Conservation (phyloP, 306 rosid species). For the Corylus americana region DNA sequence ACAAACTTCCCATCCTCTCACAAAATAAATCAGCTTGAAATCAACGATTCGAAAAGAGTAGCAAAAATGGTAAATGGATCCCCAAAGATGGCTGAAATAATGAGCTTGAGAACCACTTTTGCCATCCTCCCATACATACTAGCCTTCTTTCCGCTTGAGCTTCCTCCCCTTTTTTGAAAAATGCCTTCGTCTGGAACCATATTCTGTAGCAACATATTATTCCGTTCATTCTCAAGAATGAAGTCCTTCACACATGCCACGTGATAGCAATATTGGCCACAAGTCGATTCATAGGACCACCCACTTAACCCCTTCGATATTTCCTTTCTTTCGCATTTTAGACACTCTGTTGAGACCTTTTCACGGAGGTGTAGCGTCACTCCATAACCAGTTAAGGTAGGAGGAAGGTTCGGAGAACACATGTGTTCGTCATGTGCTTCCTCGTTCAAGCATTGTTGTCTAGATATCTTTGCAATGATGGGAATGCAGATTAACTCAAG, state of each 20-base stretch:
- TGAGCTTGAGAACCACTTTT: constrained; percentile 27
- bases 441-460: constrained; percentile 21
- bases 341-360: constrained; percentile 29
- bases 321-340: constrained; percentile 31
- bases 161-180: too few relatives aligned
- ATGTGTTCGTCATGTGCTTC: too few relatives aligned
- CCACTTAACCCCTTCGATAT: constrained; percentile 27
- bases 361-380: constrained; percentile 20
- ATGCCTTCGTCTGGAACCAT: too few relatives aligned
- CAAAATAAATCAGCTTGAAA: too few relatives aligned
- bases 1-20: too few relatives aligned
- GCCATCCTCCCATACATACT: not conserved
- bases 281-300: constrained; percentile 41
- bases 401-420: not conserved
- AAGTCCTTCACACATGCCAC: constrained; percentile 50
- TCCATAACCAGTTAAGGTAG: constrained; percentile 21
- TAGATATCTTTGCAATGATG: constrained; percentile 58
- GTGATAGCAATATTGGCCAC: constrained; percentile 32
- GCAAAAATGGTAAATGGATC: constrained; percentile 28
- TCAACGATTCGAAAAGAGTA: constrained; percentile 34
- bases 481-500: constrained; percentile 62
- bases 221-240: constrained; percentile 27
- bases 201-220: not conserved
- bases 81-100: constrained; percentile 48
- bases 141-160: not conserved